Evolutionary conservation across 2,329 filamentous ascomycete species (phyloP).

Genomic region (Colletotrichum tamarilloi): DNA sequence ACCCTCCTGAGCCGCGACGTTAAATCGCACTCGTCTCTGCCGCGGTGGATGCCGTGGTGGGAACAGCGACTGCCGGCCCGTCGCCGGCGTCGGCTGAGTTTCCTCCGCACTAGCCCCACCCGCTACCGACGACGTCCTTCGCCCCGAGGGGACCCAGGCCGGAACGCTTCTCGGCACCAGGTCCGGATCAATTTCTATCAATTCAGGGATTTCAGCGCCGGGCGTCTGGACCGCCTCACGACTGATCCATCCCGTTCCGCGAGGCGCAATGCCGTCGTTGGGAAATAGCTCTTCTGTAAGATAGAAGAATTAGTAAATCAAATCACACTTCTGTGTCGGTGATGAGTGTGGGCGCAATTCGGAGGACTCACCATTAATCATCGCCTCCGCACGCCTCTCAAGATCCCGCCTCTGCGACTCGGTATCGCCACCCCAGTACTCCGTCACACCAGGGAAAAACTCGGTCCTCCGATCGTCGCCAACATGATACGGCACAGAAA

Average conservation of each 20-base stretch:
- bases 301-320: background rate
- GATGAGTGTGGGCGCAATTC: too few relatives aligned
- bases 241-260: background rate
- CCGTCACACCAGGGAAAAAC: slow-evolving; percentile 40
- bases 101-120: background rate
- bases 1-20: background rate
- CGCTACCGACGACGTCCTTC: background rate
- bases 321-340: too few relatives aligned
- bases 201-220: background rate
- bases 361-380: slow-evolving; percentile 37
- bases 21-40: background rate
- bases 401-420: slow-evolving; percentile 42
- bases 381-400: slow-evolving; percentile 33
- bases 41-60: background rate
- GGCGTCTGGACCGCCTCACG: background rate
- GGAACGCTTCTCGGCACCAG: slow-evolving; percentile 26
- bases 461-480: slow-evolving; percentile 10
- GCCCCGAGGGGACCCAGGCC: background rate
- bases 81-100: background rate
- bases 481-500: slow-evolving; percentile 56
- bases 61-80: background rate
- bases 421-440: slow-evolving; percentile 46
- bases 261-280: slow-evolving; percentile 15
- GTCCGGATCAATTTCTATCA: slow-evolving; percentile 3
- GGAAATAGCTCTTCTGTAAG: background rate